These are phyloP conservation scores for Plasmodium reichenowi DNA, from an alignment of 169 alveolate genomes.

Conservation along the genomic window DNA sequence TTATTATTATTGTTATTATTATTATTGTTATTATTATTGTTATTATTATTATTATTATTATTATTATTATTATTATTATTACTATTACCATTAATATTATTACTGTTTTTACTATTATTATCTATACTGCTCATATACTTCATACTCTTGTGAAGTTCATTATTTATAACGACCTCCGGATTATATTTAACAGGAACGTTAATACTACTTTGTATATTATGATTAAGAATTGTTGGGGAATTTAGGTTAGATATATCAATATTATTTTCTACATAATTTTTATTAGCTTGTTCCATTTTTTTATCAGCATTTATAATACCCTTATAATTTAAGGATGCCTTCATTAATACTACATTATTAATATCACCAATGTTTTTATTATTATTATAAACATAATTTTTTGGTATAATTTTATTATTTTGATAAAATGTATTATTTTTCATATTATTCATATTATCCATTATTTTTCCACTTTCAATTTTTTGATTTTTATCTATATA, in stretches of 20 bases:
- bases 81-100: too few species aligned
- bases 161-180: neutral
- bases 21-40: too few species aligned
- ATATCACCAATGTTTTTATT: too few species aligned
- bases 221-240: too few species aligned
- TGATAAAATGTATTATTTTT: neutral
- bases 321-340: slow-evolving; percentile 2
- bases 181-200: too few species aligned
- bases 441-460: neutral
- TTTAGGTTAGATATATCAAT: too few species aligned
- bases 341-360: neutral
- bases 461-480: neutral
- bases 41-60: too few species aligned
- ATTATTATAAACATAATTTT: neutral
- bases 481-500: neutral
- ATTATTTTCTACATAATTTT: too few species aligned
- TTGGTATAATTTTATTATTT: neutral
- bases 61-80: too few species aligned
- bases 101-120: neutral
- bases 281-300: neutral
- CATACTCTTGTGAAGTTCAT: neutral
- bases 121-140: neutral
- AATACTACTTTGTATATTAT: too few species aligned
- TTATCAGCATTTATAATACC: slow-evolving; percentile 8
- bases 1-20: too few species aligned